phyloP scores from a whole-genome alignment of 257 asterid species.

The Gardenia jasminoides region DNA sequence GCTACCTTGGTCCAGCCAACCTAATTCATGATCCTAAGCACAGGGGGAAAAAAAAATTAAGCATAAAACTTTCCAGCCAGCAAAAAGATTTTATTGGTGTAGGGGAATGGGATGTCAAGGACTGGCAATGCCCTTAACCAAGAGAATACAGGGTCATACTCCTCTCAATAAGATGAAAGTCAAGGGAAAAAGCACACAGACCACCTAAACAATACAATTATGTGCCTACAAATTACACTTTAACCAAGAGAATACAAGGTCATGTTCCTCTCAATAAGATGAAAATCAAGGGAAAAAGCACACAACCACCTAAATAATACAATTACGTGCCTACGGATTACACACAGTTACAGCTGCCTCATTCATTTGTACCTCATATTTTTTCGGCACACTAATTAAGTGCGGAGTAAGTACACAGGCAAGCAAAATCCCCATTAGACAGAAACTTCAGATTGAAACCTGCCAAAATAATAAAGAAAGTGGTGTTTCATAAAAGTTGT shows the following conservation, averaged over 20 bases:
- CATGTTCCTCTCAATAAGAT: background rate
- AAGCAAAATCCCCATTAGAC: background rate
- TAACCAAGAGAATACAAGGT: background rate
- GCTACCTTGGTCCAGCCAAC: constrained; percentile 42
- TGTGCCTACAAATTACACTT: too few species aligned
- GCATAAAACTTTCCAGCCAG: background rate
- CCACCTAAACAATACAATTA: background rate
- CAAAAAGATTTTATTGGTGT: background rate
- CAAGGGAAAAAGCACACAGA: background rate
- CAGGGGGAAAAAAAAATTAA: constrained; percentile 14
- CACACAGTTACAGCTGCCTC: background rate
- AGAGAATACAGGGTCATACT: background rate
- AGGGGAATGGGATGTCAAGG: background rate
- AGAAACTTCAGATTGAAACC: background rate
- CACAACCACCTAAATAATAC: background rate
- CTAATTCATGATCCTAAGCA: constrained; percentile 59
- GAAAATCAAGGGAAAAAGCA: background rate
- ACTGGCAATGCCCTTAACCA: background rate
- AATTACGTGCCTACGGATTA: background rate
- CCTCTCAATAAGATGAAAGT: background rate
- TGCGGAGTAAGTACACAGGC: background rate
- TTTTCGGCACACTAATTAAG: background rate
- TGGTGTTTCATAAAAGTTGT: background rate
- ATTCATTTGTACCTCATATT: background rate
- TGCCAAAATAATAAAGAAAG: background rate